Base-by-base conservation (phyloP, 1,284 basidiomycete genomes). In the Pholiota adiposa region DNA sequence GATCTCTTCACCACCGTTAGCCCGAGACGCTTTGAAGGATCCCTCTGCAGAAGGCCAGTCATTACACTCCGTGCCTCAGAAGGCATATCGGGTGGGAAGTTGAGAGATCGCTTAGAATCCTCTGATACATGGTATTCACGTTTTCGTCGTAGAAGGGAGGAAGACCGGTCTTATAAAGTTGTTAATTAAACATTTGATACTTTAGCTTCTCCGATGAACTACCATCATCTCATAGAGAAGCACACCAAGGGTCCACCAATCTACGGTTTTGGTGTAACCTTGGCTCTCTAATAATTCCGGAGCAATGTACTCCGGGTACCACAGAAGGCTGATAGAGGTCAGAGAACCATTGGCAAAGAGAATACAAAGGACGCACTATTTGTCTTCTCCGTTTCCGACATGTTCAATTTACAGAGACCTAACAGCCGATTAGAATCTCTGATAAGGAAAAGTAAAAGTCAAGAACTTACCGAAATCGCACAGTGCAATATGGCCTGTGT, bases 191-290 rank as follows among this genome's bases (percentile, higher is more conserved):
- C 19, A 31, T 38, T 16, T n/a, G n/a, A n/a, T 21, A 19, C 14
- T 9, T 19, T 23, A 14, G 29, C 7, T 31, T 16, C 9, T 36
- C 18, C 56, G 55, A 14, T 33, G 7, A 51, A 55, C 38, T 56
- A 89, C 93, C 83, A 98, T 94, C 97, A 99, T 99, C 76, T 99
- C 97, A 73, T 97, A 99, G 27, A 99, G 83, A 33, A 99, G 81
- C 2, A 99, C 97, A 60, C 97, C 97, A 0, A 99, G 84, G 1
- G 97, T 99, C 97, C 97, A 99, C 97, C 97, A 99, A 74, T 99
- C 97, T 21, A 99, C 96, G 0, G 95, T 97, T 79, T 98, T 98
- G 31, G 96, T 98, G 77, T 99, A 99, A 3, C 97, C 97, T 72
- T 98, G 96, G 61, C 93, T 97, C 63, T 97, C 90, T 31, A 99